phyloP scores from a whole-genome alignment of 192 early-diverging fungal genomes.

The Lobosporangium transversale region DNA sequence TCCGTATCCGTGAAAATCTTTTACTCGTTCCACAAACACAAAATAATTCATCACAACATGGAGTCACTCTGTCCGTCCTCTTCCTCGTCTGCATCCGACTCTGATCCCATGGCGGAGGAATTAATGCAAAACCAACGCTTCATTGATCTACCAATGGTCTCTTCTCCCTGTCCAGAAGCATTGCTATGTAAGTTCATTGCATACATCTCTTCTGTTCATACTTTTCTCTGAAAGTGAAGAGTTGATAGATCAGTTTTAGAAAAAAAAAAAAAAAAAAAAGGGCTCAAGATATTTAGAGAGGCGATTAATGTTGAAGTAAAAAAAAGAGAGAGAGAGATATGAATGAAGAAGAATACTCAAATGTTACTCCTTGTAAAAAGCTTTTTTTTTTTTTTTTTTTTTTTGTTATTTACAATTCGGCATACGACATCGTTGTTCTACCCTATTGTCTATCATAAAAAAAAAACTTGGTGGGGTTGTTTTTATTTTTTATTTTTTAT shows the following conservation, averaged over 20 bases:
- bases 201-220: neutral
- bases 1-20: conserved; percentile 2
- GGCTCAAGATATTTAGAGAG: too few relatives aligned
- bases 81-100: neutral
- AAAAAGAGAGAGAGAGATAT: neutral
- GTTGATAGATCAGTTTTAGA: too few relatives aligned
- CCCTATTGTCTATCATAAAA: too few relatives aligned
- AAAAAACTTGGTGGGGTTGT: too few relatives aligned
- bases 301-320: neutral
- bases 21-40: conserved; percentile 18
- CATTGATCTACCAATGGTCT: conserved; percentile 12
- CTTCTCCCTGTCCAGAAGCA: conserved; percentile 28
- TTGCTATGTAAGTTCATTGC: conserved; percentile 39
- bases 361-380: too few relatives aligned
- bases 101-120: neutral
- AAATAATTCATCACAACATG: neutral
- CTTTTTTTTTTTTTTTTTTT: too few relatives aligned
- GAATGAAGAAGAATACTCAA: neutral
- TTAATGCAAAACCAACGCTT: neutral
- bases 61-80: neutral
- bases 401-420: too few relatives aligned
- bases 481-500: too few relatives aligned
- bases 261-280: too few relatives aligned
- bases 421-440: too few relatives aligned
- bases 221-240: too few relatives aligned